Base-by-base conservation (phyloP, 176 grass and related monocot species). In the Guadua angustifolia region DNA sequence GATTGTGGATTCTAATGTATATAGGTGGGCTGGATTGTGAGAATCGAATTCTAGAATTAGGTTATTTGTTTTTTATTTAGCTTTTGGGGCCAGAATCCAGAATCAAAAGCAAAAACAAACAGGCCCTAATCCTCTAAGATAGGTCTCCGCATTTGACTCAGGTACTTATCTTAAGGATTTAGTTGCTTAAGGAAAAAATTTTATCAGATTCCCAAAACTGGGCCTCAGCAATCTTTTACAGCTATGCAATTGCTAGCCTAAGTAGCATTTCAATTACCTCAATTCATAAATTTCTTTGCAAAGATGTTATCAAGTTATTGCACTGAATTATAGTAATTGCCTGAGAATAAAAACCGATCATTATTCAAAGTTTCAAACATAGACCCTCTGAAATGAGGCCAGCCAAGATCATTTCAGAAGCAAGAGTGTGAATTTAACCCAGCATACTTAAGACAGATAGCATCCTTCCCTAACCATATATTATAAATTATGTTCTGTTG, bases 301-400 rank as follows among this genome's bases (percentile, higher is more conserved):
- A 9, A 73, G 32, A 33, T 47, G 22, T 46, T 72, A 32, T 32
- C 32, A 63, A 66, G 59, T 63, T 24, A 74, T 64, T 42, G 59
- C 71, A 75, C 32, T 75, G 15, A 74, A 83, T 1, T 75, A 25
- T 43, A 29, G 21, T 53, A 38, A 83, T 53, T 67, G 49, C 4
- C 15, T 29, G 17, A 68, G 17, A 68, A 84, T 2, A 78, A 43
- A 35, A 18, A 60, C 39, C 38, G 44, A 46, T 42, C 12, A 61
- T 29, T 29, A 61, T 29, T 29, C 29, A 29, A 29, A 29, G 29
- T 29, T 80, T 73, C 39, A 43, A 71, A 82, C 22, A 70, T 35
- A 69, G 25, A 71, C 22, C 66, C 36, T 26, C 52, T 70, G 65
- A 81, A 65, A 57, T 53, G 49, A 56, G 45, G 66, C 17, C 76